These are phyloP conservation scores for Ceratorhiza oryzae-sativae DNA, from an alignment of 1,284 basidiomycete genomes.

Conservation along the genomic window DNA sequence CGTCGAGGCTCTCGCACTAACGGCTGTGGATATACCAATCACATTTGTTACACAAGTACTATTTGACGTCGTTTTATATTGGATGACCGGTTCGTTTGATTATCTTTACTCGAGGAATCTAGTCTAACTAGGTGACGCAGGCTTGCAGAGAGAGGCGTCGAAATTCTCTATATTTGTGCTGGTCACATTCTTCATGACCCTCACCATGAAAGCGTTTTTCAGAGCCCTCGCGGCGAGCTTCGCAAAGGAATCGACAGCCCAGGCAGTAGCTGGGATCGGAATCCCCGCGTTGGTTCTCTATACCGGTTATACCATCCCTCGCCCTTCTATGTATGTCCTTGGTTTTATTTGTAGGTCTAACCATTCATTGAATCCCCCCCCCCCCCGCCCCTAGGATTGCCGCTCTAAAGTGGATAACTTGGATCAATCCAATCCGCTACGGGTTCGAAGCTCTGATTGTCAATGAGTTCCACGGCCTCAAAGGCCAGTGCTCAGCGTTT, in stretches of 20 bases:
- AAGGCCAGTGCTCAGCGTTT: slow-evolving; percentile 54
- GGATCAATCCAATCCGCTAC: slow-evolving; percentile 56
- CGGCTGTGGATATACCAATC: slow-evolving; percentile 74
- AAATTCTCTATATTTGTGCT: slow-evolving; percentile 48
- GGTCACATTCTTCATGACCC: slow-evolving; percentile 59
- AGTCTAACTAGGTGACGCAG: not conserved
- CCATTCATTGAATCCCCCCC: too few species aligned
- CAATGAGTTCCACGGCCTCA: slow-evolving; percentile 63
- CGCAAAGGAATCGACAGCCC: not conserved
- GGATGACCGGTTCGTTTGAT: slow-evolving; percentile 57
- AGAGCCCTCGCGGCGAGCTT: slow-evolving; percentile 47
- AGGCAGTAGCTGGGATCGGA: not conserved
- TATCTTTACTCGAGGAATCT: not conserved
- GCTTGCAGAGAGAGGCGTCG: not conserved
- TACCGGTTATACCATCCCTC: slow-evolving; percentile 76
- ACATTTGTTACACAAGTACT: slow-evolving; percentile 59
- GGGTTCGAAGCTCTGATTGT: slow-evolving; percentile 61
- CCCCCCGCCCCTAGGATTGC: not conserved
- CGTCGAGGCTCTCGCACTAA: slow-evolving; percentile 65
- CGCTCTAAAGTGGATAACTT: slow-evolving; percentile 42
- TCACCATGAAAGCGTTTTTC: slow-evolving; percentile 70
- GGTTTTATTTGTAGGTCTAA: not conserved
- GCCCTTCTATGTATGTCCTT: slow-evolving; percentile 42
- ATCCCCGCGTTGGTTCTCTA: slow-evolving; percentile 52
- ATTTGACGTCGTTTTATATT: slow-evolving; percentile 68